These are phyloP conservation scores for Leucocoprinus leucothites DNA, from an alignment of 768 basidiomycete genomes.

Conservation along the genomic window DNA sequence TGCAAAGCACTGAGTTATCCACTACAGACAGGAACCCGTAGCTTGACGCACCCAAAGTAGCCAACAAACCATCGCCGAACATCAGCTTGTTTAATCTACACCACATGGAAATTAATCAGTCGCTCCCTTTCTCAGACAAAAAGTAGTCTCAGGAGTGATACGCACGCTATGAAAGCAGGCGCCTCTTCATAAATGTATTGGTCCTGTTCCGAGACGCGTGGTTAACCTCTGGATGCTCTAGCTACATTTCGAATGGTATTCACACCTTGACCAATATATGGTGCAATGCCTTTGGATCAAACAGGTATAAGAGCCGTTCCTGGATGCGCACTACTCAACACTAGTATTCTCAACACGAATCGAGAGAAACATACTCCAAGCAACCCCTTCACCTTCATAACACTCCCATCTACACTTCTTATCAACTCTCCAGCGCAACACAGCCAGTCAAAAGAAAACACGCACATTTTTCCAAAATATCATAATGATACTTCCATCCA, in stretches of 20 bases:
- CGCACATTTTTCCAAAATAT: conserved; percentile 30
- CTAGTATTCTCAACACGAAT: not conserved
- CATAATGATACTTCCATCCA: conserved; percentile 34
- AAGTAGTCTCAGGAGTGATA: not conserved
- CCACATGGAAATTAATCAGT: conserved; percentile 3
- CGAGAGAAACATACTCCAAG: conserved; percentile 29
- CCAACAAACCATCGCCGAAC: conserved; percentile 27
- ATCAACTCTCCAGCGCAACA: not conserved
- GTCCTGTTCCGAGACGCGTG: conserved; percentile 18
- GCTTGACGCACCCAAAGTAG: conserved; percentile 20
- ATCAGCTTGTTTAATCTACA: conserved; percentile 18
- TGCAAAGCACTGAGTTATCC: not conserved
- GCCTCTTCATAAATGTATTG: conserved; percentile 29
- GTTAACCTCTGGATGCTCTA: too few relatives aligned
- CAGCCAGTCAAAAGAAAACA: not conserved
- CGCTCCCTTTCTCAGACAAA: not conserved
- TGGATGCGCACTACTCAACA: not conserved
- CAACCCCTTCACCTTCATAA: conserved; percentile 29
- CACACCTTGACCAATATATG: conserved; percentile 41
- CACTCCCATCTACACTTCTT: conserved; percentile 26
- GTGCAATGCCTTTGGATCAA: conserved; percentile 42
- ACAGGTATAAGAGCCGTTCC: conserved; percentile 35
- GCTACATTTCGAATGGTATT: not conserved
- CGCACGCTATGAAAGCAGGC: conserved; percentile 23
- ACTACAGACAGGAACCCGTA: not conserved